phyloP scores from a whole-genome alignment of 441 rosid genomes.

The Brassica balearica region DNA sequence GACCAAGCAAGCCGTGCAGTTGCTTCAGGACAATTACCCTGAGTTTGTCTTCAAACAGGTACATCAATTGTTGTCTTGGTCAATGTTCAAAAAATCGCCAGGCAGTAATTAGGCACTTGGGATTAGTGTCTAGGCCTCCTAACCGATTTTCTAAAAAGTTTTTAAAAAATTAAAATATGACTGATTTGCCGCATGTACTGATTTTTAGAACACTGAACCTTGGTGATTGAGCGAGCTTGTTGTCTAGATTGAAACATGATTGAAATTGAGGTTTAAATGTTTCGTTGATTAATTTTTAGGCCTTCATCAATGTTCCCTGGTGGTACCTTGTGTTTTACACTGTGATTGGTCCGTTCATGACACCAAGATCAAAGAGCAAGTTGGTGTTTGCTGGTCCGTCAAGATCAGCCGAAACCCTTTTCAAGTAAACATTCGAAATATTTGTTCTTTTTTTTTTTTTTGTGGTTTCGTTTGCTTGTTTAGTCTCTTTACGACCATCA shows the following conservation, averaged over 20 bases:
- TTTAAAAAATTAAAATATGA: too few relatives aligned
- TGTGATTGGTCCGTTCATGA: conserved; percentile 86
- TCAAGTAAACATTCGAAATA: conserved; percentile 56
- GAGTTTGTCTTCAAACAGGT: conserved; percentile 87
- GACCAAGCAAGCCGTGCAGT: conserved; percentile 62
- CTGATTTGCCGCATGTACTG: background rate
- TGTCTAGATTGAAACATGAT: background rate
- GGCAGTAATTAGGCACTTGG: background rate
- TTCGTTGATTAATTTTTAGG: conserved; percentile 43
- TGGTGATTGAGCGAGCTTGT: conserved; percentile 9
- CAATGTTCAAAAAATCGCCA: background rate
- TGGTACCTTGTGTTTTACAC: conserved; percentile 78
- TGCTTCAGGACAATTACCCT: conserved; percentile 86
- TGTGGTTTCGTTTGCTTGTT: conserved; percentile 5
- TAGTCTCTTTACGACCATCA: conserved; percentile 2
- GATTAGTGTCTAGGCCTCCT: background rate
- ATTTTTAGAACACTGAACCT: background rate
- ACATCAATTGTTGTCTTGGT: conserved; percentile 4
- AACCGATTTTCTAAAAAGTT: background rate
- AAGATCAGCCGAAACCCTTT: conserved; percentile 72
- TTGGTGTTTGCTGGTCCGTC: conserved; percentile 79
- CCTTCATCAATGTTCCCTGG: conserved; percentile 90
- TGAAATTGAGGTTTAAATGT: conserved; percentile 5
- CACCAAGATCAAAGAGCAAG: conserved; percentile 86
- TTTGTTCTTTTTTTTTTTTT: background rate